These are phyloP conservation scores for Typha latifolia DNA, from an alignment of 176 grass and related monocot genomes.

Conservation along the genomic window DNA sequence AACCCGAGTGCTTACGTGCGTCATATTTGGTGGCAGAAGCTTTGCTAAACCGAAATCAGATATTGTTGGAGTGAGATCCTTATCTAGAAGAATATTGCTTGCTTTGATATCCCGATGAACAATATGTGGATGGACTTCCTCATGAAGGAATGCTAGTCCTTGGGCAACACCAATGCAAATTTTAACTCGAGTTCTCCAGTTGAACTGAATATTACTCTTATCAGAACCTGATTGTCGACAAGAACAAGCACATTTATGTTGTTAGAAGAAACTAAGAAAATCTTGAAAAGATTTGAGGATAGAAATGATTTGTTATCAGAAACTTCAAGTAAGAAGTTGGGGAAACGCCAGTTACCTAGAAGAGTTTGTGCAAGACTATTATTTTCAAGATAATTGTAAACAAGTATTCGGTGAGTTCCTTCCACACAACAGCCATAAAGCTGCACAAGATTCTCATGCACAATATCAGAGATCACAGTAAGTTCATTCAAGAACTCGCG, in stretches of 20 bases:
- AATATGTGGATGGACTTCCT: constrained; percentile 56
- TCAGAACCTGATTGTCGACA: constrained; percentile 41
- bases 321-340: background rate
- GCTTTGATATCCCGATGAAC: constrained; percentile 95
- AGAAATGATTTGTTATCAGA: no score
- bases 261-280: background rate
- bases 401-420: constrained; percentile 51
- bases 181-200: constrained; percentile 60
- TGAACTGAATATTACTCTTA: constrained; percentile 48
- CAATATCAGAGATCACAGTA: constrained; percentile 67
- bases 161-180: constrained; percentile 64
- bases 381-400: constrained; percentile 91
- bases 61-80: constrained; percentile 63
- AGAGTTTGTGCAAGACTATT: constrained; percentile 79
- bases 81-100: constrained; percentile 92
- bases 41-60: constrained; percentile 85
- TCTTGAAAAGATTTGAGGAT: no score
- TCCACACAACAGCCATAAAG: constrained; percentile 71
- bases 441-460: constrained; percentile 70
- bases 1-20: constrained; percentile 86
- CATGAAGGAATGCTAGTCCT: constrained; percentile 81
- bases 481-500: constrained; percentile 70
- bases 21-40: constrained; percentile 57
- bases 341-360: constrained; percentile 39
- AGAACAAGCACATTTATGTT: background rate